Conservation (phyloP, 2,329 filamentous ascomycete species). For the Neopestalotiopsis clavispora region DNA sequence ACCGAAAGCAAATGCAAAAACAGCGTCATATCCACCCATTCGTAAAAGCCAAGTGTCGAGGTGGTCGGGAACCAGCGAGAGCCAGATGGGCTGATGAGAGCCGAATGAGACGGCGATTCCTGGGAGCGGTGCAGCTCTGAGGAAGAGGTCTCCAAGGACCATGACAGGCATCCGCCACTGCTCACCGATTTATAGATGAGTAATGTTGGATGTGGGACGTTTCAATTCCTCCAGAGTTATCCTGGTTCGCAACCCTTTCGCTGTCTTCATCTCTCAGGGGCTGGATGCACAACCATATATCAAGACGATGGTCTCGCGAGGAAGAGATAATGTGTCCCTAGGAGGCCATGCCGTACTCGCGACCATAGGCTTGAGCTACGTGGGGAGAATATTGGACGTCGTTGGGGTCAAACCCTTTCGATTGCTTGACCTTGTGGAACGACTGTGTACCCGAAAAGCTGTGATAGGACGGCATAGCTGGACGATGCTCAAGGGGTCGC, state of each 20-base stretch:
- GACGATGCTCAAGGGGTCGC: constrained; percentile 12
- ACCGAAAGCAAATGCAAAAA: constrained; percentile 14
- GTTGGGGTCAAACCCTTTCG: not conserved
- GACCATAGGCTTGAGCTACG: not conserved
- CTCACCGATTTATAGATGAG: not conserved
- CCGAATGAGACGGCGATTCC: not conserved
- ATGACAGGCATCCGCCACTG: not conserved
- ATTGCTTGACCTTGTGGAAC: constrained; percentile 15
- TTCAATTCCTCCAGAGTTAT: not conserved
- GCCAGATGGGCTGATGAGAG: not conserved
- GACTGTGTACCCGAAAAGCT: not conserved
- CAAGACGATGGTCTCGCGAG: not conserved
- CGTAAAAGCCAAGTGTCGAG: not conserved
- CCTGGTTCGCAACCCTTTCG: not conserved
- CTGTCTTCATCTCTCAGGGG: not conserved
- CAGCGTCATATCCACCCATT: constrained; percentile 11
- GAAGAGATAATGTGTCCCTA: not conserved
- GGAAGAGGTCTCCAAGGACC: not conserved
- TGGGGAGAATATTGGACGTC: constrained; percentile 15
- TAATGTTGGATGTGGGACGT: not conserved
- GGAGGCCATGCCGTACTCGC: not conserved
- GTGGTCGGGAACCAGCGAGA: not conserved
- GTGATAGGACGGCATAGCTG: constrained; percentile 9
- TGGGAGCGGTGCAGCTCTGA: not conserved
- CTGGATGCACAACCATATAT: not conserved